Evolutionary conservation across 345 rosid genomes (phyloP).

Genomic region (Heritiera littoralis): DNA sequence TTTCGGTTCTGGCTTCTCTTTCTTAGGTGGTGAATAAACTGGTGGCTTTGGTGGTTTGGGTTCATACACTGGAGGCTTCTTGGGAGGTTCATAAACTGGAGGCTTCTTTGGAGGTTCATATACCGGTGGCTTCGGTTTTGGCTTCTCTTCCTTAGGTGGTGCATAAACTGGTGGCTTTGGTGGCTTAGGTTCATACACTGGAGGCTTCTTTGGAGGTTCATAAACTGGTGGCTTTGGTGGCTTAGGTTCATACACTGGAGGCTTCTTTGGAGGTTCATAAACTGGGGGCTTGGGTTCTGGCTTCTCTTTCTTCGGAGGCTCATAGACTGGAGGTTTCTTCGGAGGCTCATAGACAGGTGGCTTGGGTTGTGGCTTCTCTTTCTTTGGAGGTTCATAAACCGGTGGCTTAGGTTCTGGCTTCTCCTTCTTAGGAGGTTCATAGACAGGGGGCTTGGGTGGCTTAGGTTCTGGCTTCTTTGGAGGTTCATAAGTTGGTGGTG

Average conservation of each 20-base stretch:
- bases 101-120: not conserved
- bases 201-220: slow-evolving; percentile 10
- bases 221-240: not conserved
- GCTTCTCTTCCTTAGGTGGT: slow-evolving; percentile 16
- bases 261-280: not conserved
- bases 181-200: slow-evolving; percentile 10
- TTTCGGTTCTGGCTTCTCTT: not conserved
- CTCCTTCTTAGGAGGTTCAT: not conserved
- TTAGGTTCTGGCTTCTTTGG: slow-evolving; percentile 4
- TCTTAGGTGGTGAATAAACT: not conserved
- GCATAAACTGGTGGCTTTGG: not conserved
- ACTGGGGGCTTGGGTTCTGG: not conserved
- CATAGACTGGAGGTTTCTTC: not conserved
- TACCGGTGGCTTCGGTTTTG: not conserved
- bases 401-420: slow-evolving; percentile 17
- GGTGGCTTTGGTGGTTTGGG: not conserved
- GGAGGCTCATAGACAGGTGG: slow-evolving; percentile 6
- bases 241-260: not conserved
- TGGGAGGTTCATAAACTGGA: too few species aligned
- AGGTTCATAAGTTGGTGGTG: not conserved
- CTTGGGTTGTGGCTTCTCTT: not conserved
- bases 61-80: not conserved
- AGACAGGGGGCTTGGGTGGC: not conserved
- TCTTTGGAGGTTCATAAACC: not conserved
- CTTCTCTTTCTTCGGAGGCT: not conserved